Base-by-base conservation (phyloP, 148 eudicot species). In the Bassia scoparia region DNA sequence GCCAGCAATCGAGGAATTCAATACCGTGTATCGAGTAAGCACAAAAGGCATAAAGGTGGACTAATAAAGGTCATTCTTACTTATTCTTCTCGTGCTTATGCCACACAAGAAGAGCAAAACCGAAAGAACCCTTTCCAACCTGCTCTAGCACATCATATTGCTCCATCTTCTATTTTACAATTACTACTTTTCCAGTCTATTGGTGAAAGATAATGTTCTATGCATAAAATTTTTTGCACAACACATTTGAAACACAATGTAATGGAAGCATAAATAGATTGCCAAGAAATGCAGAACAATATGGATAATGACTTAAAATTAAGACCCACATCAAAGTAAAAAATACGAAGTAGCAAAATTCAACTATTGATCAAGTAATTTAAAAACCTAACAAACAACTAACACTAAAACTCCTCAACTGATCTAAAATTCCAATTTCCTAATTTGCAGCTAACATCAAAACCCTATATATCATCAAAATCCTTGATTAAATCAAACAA, bases 51-150 rank as follows among this genome's bases (percentile, higher is more conserved):
- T n/a, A n/a, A n/a, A n/a, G n/a, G n/a, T n/a, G 29, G 41, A 35
- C 59, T 54, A 50, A 34, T n/a, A 43, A 16, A 64, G 23, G 29
- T 12, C 61, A 34, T 61, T n/a, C 96, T 88, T 77, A 95, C 98
- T 88, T 95, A 81, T 95, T 95, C 76, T 85, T 95, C 78, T 95
- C 97, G 71, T 79, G 91, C 81, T 91, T 95, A 78, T 95, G 98
- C 74, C 96, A 78, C 76, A 95, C 98, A 33, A 95, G 93, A 71
- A 89, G 85, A 48, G 98, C 98, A 53, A 97, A 87, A 61, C 96
- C 98, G 75, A 95, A 95, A 49, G 98, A 87, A 10, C 98, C 98
- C 81, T 83, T 91, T 69, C 98, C 98, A 63, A 95, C 86, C 75
- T 95, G 98, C 80, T 91, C 98, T 59, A 95, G 78, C 27, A 91